Evolutionary conservation across 768 basidiomycete genomes (phyloP).

Genomic region (Kwoniella dendrophila): DNA sequence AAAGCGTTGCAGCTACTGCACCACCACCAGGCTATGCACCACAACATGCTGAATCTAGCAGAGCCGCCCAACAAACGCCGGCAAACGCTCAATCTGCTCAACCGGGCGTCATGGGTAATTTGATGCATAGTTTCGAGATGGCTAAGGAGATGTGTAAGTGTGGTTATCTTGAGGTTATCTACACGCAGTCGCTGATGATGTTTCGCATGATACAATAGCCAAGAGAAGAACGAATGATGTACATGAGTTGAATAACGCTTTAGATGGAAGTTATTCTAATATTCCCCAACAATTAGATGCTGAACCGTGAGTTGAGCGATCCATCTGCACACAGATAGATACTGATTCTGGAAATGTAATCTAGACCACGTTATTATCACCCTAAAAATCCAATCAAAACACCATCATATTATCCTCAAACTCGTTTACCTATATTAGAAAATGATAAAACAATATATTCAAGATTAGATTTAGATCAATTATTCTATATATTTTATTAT

Average conservation of each 20-base stretch:
- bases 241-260: conserved; percentile 85
- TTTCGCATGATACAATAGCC: conserved; percentile 31
- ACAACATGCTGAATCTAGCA: conserved; percentile 50
- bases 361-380: conserved; percentile 95
- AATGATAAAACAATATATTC: conserved; percentile 82
- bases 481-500: conserved; percentile 99
- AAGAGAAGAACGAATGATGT: conserved; percentile 64
- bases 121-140: conserved; percentile 90
- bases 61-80: conserved; percentile 20
- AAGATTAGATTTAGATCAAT: conserved; percentile 91
- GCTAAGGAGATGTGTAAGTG: conserved; percentile 89
- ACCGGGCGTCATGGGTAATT: conserved; percentile 74
- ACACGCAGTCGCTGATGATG: not conserved
- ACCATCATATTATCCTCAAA: conserved; percentile 92
- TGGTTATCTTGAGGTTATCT: not conserved
- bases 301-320: conserved; percentile 68
- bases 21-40: conserved; percentile 64
- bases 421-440: conserved; percentile 75
- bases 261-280: conserved; percentile 86
- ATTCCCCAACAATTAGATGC: conserved; percentile 92
- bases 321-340: not conserved
- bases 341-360: not conserved
- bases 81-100: conserved; percentile 20
- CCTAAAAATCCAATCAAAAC: conserved; percentile 89
- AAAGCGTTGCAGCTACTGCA: conserved; percentile 39